A percentile compares a stretch with the other conserved stretches of the same genome.
Conservation (phyloP, 2,329 filamentous ascomycete genomes). For the Boeremia exigua region DNA sequence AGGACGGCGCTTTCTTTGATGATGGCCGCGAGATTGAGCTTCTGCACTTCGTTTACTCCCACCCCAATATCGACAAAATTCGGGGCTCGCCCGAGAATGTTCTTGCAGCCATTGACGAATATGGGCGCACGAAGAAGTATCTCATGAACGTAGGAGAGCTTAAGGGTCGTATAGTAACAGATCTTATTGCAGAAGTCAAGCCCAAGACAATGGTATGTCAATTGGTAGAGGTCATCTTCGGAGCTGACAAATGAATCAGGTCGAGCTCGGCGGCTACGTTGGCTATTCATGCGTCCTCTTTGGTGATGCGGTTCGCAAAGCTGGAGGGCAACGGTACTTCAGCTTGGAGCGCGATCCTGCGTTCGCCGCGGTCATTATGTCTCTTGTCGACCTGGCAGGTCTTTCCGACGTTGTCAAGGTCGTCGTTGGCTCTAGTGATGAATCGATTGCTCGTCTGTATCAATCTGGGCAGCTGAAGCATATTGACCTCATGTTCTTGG, state of each 20-base stretch:
- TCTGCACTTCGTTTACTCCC: slow-evolving; percentile 70
- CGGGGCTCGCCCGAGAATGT: slow-evolving; percentile 69
- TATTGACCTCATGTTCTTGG: slow-evolving; percentile 78
- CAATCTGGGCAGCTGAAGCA: slow-evolving; percentile 59
- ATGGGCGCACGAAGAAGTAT: slow-evolving; percentile 67
- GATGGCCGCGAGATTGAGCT: slow-evolving; percentile 78
- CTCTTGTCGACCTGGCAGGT: slow-evolving; percentile 75
- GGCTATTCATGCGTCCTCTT: slow-evolving; percentile 84
- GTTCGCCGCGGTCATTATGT: slow-evolving; percentile 72
- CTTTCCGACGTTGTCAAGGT: slow-evolving; percentile 74
- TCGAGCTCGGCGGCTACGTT: slow-evolving; percentile 81
- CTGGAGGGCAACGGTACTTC: slow-evolving; percentile 70
- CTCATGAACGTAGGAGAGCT: slow-evolving; percentile 81
- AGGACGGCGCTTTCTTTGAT: slow-evolving; percentile 57
- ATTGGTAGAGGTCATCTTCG: neutral
- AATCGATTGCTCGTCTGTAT: slow-evolving; percentile 68
- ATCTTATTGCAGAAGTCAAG: slow-evolving; percentile 70
- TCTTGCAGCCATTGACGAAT: slow-evolving; percentile 74
- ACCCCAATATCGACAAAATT: slow-evolving; percentile 67
- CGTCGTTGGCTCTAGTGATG: slow-evolving; percentile 71
- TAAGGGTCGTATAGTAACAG: slow-evolving; percentile 74
- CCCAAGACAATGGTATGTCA: slow-evolving; percentile 66
- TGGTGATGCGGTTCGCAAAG: slow-evolving; percentile 67
- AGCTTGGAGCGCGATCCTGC: slow-evolving; percentile 76
- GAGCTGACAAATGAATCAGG: slow-evolving; percentile 41